phyloP scores from a whole-genome alignment of 345 rosid species.

The Eucalyptus cloeziana region DNA sequence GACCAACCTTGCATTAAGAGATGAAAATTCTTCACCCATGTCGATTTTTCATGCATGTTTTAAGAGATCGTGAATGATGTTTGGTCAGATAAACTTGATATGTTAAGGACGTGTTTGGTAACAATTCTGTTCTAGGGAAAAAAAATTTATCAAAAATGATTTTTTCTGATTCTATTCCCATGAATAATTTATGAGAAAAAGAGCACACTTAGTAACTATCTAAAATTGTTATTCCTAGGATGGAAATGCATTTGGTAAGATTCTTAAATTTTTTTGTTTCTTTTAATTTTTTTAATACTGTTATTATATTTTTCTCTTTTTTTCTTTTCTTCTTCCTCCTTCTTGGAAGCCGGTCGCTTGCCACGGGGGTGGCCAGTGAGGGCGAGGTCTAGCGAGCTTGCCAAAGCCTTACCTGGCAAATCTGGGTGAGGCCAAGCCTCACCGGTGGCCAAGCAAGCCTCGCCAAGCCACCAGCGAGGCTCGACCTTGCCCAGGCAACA shows the following conservation, averaged over 20 bases:
- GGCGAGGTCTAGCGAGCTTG: rapidly evolving
- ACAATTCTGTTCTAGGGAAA: rapidly evolving
- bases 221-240: rapidly evolving
- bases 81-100: not conserved
- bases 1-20: not conserved
- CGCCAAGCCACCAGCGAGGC: rapidly evolving
- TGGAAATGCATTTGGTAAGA: too few species aligned
- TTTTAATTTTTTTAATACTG: rapidly evolving
- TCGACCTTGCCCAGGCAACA: too few species aligned
- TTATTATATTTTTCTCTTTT: too few species aligned
- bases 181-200: rapidly evolving
- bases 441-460: too few species aligned
- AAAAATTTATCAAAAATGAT: rapidly evolving
- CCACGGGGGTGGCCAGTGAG: rapidly evolving
- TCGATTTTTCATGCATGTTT: not conserved
- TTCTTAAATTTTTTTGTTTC: too few species aligned
- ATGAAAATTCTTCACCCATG: not conserved
- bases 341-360: rapidly evolving
- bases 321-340: too few species aligned
- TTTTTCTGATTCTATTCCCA: too few species aligned
- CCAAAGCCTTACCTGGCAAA: too few species aligned
- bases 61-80: not conserved
- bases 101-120: rapidly evolving
- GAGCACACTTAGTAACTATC: rapidly evolving
- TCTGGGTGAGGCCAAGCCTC: too few species aligned